Percentiles rank a stretch among this genome's conserved stretches.
These are phyloP conservation scores for Porosira glacialis DNA, from an alignment of 352 stramenopile genomes.

Conservation along the genomic window DNA sequence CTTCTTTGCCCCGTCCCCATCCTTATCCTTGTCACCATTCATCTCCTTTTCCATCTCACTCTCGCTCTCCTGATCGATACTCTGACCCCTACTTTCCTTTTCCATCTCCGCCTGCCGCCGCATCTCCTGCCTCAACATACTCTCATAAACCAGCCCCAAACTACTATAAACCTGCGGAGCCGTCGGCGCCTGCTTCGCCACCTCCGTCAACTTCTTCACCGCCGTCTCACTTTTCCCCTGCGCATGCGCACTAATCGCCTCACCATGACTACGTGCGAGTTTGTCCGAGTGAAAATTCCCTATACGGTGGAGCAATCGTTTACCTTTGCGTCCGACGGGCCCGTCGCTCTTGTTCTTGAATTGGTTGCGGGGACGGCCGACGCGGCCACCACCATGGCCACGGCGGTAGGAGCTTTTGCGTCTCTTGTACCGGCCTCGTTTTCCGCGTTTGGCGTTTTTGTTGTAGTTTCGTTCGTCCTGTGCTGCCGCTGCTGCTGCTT, in stretches of 20 bases:
- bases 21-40: too few species aligned
- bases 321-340: constrained; percentile 1
- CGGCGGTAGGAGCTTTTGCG: not conserved
- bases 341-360: constrained; percentile 15
- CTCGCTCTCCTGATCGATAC: too few species aligned
- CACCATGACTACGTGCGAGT: constrained; percentile 69
- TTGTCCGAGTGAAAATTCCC: constrained; percentile 68
- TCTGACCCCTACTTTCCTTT: too few species aligned
- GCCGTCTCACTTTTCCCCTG: constrained; percentile 61
- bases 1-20: too few species aligned
- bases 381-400: not conserved
- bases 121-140: constrained; percentile 63
- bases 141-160: constrained; percentile 78
- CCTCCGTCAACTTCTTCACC: constrained; percentile 66
- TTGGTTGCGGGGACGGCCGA: constrained; percentile 18
- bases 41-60: too few species aligned
- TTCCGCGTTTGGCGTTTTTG: constrained; percentile 3
- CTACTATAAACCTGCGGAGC: constrained; percentile 79
- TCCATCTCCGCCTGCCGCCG: constrained; percentile 5
- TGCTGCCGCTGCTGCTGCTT: too few species aligned
- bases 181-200: constrained; percentile 65
- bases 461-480: too few species aligned
- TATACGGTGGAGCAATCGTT: constrained; percentile 56
- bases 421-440: not conserved
- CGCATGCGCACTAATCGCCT: constrained; percentile 69